Conservation (phyloP, 306 rosid species). For the Quercus rubra region DNA sequence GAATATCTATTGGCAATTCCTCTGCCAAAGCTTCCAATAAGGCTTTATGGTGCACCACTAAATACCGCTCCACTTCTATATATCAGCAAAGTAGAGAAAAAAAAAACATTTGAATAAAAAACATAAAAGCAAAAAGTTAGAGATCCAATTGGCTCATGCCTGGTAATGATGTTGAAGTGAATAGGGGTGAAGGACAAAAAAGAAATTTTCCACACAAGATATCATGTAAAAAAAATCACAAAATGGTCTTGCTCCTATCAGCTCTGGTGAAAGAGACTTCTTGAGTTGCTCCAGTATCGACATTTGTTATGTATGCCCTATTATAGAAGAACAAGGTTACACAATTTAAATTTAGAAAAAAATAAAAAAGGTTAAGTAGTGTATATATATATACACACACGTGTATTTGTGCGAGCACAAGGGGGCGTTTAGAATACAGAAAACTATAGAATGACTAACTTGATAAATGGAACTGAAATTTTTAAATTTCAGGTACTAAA, state of each 20-base stretch:
- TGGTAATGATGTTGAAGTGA: too few relatives aligned
- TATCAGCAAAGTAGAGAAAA: background rate
- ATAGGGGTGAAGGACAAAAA: too few relatives aligned
- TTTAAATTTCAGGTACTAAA: too few relatives aligned
- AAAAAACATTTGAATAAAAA: too few relatives aligned
- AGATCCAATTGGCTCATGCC: too few relatives aligned
- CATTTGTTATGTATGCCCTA: conserved; percentile 1
- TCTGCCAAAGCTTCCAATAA: conserved; percentile 21
- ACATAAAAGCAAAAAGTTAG: too few relatives aligned
- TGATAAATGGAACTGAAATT: too few relatives aligned
- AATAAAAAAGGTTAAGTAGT: background rate
- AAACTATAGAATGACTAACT: too few relatives aligned
- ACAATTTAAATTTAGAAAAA: background rate
- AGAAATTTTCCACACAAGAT: too few relatives aligned
- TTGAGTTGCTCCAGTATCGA: conserved; percentile 7
- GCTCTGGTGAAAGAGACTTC: background rate
- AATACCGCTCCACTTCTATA: background rate
- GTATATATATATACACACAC: too few relatives aligned
- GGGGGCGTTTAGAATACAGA: too few relatives aligned
- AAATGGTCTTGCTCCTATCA: background rate
- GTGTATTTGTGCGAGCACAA: background rate
- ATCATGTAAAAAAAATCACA: background rate
- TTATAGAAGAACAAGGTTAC: too few relatives aligned
- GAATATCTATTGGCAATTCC: conserved; percentile 9
- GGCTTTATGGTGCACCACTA: conserved; percentile 13